phyloP scores from a whole-genome alignment of 257 asterid genomes.

The Solanum verrucosum region DNA sequence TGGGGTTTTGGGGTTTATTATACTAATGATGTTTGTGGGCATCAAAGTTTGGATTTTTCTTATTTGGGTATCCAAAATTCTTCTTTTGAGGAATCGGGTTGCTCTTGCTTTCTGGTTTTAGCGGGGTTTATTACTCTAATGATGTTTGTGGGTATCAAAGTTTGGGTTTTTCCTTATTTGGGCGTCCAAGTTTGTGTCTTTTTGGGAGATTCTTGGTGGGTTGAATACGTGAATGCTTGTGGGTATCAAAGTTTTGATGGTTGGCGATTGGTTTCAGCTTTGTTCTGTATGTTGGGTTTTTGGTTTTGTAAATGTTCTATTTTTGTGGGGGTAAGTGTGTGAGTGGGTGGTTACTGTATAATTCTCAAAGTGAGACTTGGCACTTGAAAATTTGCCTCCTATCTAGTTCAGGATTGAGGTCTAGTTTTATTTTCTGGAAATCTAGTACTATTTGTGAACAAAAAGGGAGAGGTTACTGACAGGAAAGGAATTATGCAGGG shows the following conservation, averaged over 20 bases:
- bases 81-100: too few species aligned
- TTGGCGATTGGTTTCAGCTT: not conserved
- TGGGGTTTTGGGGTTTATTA: not conserved
- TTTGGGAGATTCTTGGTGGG: not conserved
- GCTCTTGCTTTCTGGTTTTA: too few species aligned
- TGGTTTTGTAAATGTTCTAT: not conserved
- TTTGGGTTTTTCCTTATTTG: not conserved
- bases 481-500: constrained; percentile 44
- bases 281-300: not conserved
- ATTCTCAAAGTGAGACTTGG: not conserved
- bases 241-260: not conserved
- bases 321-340: not conserved
- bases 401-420: not conserved
- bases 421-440: not conserved
- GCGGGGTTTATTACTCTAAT: not conserved
- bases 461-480: not conserved
- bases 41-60: too few species aligned
- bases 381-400: not conserved
- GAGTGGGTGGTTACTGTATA: not conserved
- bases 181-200: not conserved
- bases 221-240: not conserved
- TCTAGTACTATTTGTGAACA: not conserved
- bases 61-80: too few species aligned
- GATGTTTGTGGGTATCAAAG: not conserved
- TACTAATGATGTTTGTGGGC: not conserved